Evolutionary conservation across 2,329 filamentous ascomycete species (phyloP), one percentile per base, ranked within the genome.

Genomic region (Fusarium caatingaense): DNA sequence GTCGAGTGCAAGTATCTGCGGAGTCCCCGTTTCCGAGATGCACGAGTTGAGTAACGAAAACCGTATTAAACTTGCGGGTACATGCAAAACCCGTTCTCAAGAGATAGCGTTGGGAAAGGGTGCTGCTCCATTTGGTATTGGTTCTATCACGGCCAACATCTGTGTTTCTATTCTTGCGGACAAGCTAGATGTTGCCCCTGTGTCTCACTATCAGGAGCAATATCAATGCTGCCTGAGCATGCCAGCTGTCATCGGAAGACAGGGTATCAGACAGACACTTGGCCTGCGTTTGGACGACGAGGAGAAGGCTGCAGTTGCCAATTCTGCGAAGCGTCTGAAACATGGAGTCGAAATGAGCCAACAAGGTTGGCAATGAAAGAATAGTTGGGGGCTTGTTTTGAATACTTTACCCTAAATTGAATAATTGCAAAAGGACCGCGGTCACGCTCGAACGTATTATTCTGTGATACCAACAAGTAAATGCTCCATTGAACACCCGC

Each of bases 161-260:
- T 87, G 84, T 74, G 80, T 81, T 62, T 84, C 84, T 20, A 84
- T 88, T 15, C 73, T 87, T n/a, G 80, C 81, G 48, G 84, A 87
- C 69, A 80, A 83, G 61, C 78, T 80, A 9, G 81, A 83, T 47
- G 80, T 87, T 16, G 76, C 80, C 2, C 83, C 84, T 2, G 71
- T 87, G 32, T 86, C 83, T 54, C 83, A 85, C 72, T 86, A 80
- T 71, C 82, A 84, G 51, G 77, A 81, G 5, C 78, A 84, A 1
- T 78, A 82, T 6, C 80, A 79, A 2, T 85, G 84, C 63, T 87
- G 83, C 75, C 77, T 87, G 47, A 85, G 82, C 41, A 78, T 84
- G 77, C 85, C 84, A 1, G 84, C 80, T 6, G 79, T 86, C 1
- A 66, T 87, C 5, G 85, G 85, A 1, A 78, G 84, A 37, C 77